These are phyloP conservation scores for Naganishia antarctica DNA, from an alignment of 768 basidiomycete genomes.

Conservation along the genomic window DNA sequence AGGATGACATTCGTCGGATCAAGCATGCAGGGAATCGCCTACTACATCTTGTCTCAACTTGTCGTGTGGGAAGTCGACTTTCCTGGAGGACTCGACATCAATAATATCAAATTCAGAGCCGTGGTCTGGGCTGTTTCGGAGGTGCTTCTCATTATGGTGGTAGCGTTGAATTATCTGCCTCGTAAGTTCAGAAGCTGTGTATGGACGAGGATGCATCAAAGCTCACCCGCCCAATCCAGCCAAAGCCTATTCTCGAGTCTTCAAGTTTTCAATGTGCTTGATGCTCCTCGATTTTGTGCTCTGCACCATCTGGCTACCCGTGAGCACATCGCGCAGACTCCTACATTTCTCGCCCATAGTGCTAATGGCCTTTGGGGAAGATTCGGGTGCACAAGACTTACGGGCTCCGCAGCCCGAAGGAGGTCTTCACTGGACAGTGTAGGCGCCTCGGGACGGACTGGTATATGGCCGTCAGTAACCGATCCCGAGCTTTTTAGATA, in stretches of 20 bases:
- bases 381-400: slow-evolving; percentile 84
- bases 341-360: background rate
- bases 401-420: slow-evolving; percentile 75
- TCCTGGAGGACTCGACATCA: slow-evolving; percentile 67
- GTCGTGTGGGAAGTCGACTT: slow-evolving; percentile 74
- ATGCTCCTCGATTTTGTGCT: slow-evolving; percentile 84
- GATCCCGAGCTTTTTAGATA: slow-evolving; percentile 57
- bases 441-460: slow-evolving; percentile 36
- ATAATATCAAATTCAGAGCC: slow-evolving; percentile 78
- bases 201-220: too few relatives aligned
- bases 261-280: slow-evolving; percentile 67
- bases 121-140: slow-evolving; percentile 59
- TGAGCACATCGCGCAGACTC: background rate
- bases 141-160: slow-evolving; percentile 62
- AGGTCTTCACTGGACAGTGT: slow-evolving; percentile 72
- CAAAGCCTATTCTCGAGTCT: slow-evolving; percentile 62
- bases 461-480: slow-evolving; percentile 6
- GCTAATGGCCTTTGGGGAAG: background rate
- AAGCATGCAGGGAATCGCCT: slow-evolving; percentile 66
- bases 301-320: slow-evolving; percentile 81
- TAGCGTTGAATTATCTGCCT: slow-evolving; percentile 80
- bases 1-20: slow-evolving; percentile 2
- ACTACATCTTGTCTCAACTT: slow-evolving; percentile 80
- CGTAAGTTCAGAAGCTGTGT: slow-evolving; percentile 53
- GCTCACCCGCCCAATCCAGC: slow-evolving; percentile 31